Conservation (phyloP, 306 rosid genomes). For the Senna siamea region DNA sequence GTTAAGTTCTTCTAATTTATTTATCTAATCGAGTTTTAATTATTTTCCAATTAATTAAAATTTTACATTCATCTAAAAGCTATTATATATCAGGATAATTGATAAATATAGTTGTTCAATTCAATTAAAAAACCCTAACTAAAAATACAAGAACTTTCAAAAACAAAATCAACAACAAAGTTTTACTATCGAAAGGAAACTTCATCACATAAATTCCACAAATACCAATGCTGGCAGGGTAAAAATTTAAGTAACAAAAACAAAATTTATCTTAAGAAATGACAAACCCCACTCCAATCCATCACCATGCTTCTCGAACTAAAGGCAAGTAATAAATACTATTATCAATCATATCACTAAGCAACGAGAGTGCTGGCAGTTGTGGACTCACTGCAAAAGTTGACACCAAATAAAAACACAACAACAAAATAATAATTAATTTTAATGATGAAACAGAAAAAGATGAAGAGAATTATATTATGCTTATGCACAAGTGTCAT, state of each 20-base stretch:
- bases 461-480: neutral
- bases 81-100: too few species aligned
- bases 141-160: too few species aligned
- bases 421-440: neutral
- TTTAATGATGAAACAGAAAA: too few species aligned
- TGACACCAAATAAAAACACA: too few species aligned
- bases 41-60: too few species aligned
- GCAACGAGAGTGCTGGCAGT: conserved; percentile 22
- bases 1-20: too few species aligned
- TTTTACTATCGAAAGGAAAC: neutral
- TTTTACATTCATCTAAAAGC: too few species aligned
- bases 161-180: neutral
- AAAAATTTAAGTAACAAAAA: neutral
- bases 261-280: neutral
- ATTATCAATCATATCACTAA: neutral
- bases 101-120: too few species aligned
- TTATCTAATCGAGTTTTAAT: too few species aligned
- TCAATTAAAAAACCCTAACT: too few species aligned
- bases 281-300: neutral
- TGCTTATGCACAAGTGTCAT: neutral
- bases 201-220: neutral
- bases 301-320: neutral
- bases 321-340: neutral
- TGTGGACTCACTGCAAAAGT: conserved; percentile 22
- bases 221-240: neutral